These are phyloP conservation scores for Kodamaea neixiangensis DNA, from an alignment of 805 yeast species.

Conservation along the genomic window DNA sequence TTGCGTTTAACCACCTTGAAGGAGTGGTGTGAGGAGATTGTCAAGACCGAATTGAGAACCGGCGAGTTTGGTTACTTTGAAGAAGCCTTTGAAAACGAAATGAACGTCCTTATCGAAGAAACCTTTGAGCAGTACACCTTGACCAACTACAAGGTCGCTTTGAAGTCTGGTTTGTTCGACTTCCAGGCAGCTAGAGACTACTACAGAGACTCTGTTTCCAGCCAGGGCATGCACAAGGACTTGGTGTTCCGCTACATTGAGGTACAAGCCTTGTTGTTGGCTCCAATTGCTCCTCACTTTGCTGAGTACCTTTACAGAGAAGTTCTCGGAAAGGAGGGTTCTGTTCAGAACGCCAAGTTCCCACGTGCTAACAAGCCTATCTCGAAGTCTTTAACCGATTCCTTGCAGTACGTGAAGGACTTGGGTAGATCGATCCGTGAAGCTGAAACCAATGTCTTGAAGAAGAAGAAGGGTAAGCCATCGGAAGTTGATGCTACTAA, in stretches of 20 bases:
- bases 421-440: conserved; percentile 87
- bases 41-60: conserved; percentile 51
- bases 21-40: conserved; percentile 90
- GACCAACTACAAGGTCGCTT: conserved; percentile 84
- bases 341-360: conserved; percentile 77
- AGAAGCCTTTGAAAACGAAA: conserved; percentile 87
- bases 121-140: conserved; percentile 68
- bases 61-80: conserved; percentile 69
- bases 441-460: conserved; percentile 81
- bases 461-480: conserved; percentile 79
- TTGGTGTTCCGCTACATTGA: conserved; percentile 81
- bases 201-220: conserved; percentile 78
- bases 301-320: conserved; percentile 89
- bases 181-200: conserved; percentile 94
- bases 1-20: conserved; percentile 87
- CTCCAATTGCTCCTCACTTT: conserved; percentile 96
- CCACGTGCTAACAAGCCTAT: conserved; percentile 75
- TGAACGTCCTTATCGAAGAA: conserved; percentile 77
- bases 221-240: conserved; percentile 75
- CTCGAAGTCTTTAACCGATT: conserved; percentile 59
- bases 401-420: conserved; percentile 77
- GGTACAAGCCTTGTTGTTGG: conserved; percentile 76
- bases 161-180: conserved; percentile 90
- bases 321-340: conserved; percentile 60
- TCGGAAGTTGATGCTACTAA: conserved; percentile 71